Conservation (phyloP, 2,329 filamentous ascomycete genomes). For the Colletotrichum theobromicola region DNA sequence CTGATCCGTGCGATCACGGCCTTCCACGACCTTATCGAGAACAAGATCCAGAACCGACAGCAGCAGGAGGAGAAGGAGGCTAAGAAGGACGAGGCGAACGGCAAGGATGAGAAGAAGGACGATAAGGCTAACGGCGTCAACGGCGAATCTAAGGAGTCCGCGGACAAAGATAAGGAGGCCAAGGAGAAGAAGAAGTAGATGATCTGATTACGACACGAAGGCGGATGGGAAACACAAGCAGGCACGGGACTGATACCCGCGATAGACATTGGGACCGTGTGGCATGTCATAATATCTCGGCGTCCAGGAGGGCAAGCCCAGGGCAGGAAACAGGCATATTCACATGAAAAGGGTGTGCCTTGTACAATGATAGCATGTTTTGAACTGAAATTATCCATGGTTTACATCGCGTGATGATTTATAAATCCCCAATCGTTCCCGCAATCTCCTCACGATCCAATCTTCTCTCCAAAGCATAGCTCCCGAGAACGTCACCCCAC, state of each 20-base stretch:
- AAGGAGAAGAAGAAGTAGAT: slow-evolving; percentile 58
- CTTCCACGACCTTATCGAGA: slow-evolving; percentile 99
- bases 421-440: slow-evolving; percentile 64
- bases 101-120: slow-evolving; percentile 65
- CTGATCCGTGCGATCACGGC: slow-evolving; percentile 97
- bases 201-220: neutral
- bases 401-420: neutral
- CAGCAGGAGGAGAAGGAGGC: slow-evolving; percentile 95
- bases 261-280: slow-evolving; percentile 18
- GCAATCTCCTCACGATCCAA: slow-evolving; percentile 72
- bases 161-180: slow-evolving; percentile 51
- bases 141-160: slow-evolving; percentile 52
- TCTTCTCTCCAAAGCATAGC: slow-evolving; percentile 57
- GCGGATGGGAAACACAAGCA: neutral
- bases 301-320: slow-evolving; percentile 15
- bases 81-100: slow-evolving; percentile 74
- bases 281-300: slow-evolving; percentile 22
- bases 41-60: slow-evolving; percentile 99
- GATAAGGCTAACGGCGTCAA: slow-evolving; percentile 41
- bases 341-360: slow-evolving; percentile 16
- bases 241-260: slow-evolving; percentile 17
- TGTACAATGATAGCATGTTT: slow-evolving; percentile 21
- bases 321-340: slow-evolving; percentile 10
- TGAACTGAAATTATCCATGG: slow-evolving; percentile 1
- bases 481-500: slow-evolving; percentile 63